A percentile compares a stretch with the other conserved stretches of the same genome.
These are phyloP conservation scores for Inga oerstediana DNA, from an alignment of 306 rosid species.

Conservation along the genomic window DNA sequence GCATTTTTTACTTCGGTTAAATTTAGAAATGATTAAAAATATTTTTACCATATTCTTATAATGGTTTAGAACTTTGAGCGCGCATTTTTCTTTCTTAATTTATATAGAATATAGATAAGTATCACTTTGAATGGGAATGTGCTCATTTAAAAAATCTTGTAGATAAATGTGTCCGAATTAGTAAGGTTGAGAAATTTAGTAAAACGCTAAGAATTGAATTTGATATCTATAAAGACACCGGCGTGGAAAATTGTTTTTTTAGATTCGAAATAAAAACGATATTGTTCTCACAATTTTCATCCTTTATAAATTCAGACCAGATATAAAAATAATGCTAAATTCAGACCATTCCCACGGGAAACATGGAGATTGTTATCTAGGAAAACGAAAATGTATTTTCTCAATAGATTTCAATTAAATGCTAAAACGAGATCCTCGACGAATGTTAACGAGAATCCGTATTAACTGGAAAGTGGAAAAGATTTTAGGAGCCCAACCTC, in stretches of 20 bases:
- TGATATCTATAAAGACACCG: not conserved
- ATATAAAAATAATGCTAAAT: not conserved
- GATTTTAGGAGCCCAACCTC: not conserved
- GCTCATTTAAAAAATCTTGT: not conserved
- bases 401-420: not conserved
- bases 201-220: not conserved
- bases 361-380: not conserved
- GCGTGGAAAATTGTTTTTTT: not conserved
- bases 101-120: not conserved
- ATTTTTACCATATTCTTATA: not conserved
- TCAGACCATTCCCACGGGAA: not conserved
- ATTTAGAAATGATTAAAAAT: not conserved
- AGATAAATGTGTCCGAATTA: not conserved
- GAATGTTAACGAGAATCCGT: not conserved
- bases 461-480: not conserved
- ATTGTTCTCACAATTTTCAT: not conserved
- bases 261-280: no score
- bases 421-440: not conserved
- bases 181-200: not conserved
- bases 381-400: not conserved
- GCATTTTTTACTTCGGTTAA: not conserved
- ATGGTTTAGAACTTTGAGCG: not conserved
- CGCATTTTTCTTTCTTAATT: not conserved
- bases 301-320: not conserved
- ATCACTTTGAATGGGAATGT: not conserved